phyloP scores from a whole-genome alignment of 139 green algal species.

The Astrephomene gubernaculifera region DNA sequence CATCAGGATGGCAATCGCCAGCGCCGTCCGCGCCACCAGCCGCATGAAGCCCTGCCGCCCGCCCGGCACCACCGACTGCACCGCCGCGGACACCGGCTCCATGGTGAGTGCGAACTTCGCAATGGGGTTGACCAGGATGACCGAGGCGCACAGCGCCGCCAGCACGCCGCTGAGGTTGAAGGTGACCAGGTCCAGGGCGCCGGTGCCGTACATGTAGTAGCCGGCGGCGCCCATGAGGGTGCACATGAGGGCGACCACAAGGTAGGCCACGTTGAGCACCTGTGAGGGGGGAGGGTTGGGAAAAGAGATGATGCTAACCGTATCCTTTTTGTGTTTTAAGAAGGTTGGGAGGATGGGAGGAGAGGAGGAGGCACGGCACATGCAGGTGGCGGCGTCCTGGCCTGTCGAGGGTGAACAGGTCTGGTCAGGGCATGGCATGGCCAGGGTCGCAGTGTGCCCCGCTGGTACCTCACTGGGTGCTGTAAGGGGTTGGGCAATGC shows the following conservation, averaged over 20 bases:
- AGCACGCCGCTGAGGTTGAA: conserved; percentile 68
- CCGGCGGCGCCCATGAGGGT: conserved; percentile 63
- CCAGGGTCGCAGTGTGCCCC: too few species aligned
- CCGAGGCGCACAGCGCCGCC: conserved; percentile 45
- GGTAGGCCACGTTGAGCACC: conserved; percentile 72
- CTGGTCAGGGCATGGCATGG: too few species aligned
- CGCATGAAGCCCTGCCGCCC: conserved; percentile 35
- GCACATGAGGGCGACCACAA: conserved; percentile 61
- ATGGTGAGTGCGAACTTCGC: conserved; percentile 80
- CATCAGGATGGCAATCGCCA: conserved; percentile 55
- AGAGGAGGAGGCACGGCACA: not conserved
- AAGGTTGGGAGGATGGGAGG: too few species aligned
- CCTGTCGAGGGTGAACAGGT: too few species aligned
- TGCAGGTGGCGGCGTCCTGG: not conserved
- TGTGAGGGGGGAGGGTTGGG: conserved; percentile 11
- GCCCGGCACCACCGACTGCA: conserved; percentile 21
- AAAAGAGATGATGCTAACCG: too few species aligned
- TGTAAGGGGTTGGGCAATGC: too few species aligned
- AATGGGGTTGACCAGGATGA: conserved; percentile 71
- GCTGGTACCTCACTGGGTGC: too few species aligned
- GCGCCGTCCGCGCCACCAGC: conserved; percentile 45
- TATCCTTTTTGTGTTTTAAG: too few species aligned
- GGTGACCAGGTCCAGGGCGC: conserved; percentile 65
- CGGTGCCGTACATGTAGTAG: conserved; percentile 73
- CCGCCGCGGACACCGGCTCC: conserved; percentile 64